Percentiles rank a stretch among this genome's conserved stretches.
Conservation (phyloP, 2,329 filamentous ascomycete genomes). For the Claviceps humidiphila region DNA sequence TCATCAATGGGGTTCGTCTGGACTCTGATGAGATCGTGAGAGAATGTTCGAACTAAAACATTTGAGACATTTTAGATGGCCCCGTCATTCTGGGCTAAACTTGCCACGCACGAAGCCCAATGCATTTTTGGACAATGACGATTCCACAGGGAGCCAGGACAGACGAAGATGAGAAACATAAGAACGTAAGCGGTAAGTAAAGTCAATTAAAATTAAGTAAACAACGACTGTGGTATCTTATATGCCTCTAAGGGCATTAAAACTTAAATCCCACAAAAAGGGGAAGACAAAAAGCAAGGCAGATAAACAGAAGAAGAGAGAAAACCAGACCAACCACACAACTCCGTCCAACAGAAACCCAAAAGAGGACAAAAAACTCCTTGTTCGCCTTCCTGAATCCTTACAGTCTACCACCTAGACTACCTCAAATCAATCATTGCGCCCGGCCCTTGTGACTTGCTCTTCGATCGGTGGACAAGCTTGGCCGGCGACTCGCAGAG, state of each 20-base stretch:
- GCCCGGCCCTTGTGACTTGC: constrained; percentile 4
- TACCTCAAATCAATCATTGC: too few species aligned
- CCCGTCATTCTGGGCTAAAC: too few species aligned
- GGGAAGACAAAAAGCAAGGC: neutral
- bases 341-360: too few species aligned
- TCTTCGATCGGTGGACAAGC: constrained; percentile 8
- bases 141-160: too few species aligned
- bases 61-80: too few species aligned
- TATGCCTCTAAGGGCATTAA: neutral
- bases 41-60: too few species aligned
- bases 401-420: neutral
- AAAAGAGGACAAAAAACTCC: too few species aligned
- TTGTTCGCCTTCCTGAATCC: neutral
- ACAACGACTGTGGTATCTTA: neutral
- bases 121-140: too few species aligned
- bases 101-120: too few species aligned
- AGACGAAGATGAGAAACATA: too few species aligned
- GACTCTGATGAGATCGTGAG: too few species aligned
- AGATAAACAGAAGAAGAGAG: neutral
- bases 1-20: too few species aligned
- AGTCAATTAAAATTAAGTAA: neutral
- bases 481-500: constrained; percentile 20
- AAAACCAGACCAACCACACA: neutral
- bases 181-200: neutral
- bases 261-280: neutral